These are phyloP conservation scores for Pythium grandisporangium DNA, from an alignment of 352 stramenopile species.

Conservation along the genomic window DNA sequence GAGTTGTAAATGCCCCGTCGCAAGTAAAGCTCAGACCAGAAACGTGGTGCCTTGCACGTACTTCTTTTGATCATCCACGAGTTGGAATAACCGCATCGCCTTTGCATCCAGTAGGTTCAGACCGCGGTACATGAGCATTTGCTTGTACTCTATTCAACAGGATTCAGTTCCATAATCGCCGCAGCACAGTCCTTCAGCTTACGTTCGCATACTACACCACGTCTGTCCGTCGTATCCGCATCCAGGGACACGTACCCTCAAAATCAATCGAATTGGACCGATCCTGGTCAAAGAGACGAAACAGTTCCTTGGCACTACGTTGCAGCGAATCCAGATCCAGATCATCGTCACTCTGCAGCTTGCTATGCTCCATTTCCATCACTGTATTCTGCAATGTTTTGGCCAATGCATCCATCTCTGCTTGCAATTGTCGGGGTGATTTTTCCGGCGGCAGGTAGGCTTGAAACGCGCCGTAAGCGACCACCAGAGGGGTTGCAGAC, in stretches of 20 bases:
- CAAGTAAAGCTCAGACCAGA: neutral
- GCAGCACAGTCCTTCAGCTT: no score
- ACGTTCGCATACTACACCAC: neutral
- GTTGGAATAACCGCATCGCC: slow-evolving; percentile 52
- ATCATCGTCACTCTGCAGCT: slow-evolving; percentile 25
- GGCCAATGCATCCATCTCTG: slow-evolving; percentile 36
- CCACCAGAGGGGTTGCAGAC: slow-evolving; percentile 29
- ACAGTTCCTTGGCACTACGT: slow-evolving; percentile 44
- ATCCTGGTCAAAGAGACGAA: slow-evolving; percentile 65
- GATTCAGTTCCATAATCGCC: no score
- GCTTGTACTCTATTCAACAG: slow-evolving; percentile 58
- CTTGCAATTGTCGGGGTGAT: slow-evolving; percentile 27
- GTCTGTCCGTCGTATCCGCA: no score
- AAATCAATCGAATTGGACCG: slow-evolving; percentile 74
- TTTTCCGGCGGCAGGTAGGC: slow-evolving; percentile 46
- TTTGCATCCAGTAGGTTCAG: slow-evolving; percentile 63
- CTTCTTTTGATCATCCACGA: slow-evolving; percentile 71
- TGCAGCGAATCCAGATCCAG: slow-evolving; percentile 25
- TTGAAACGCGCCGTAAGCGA: slow-evolving; percentile 45
- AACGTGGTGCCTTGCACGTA: slow-evolving; percentile 10
- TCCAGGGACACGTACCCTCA: slow-evolving; percentile 19
- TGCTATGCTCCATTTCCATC: slow-evolving; percentile 34
- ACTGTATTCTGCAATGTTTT: slow-evolving; percentile 31
- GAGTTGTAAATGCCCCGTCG: no score
- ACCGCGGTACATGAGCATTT: slow-evolving; percentile 66